A percentile compares a stretch with the other conserved stretches of the same genome.
Evolutionary conservation across 2,329 filamentous ascomycete genomes (phyloP).

Genomic region (Ceratocystis destructans): DNA sequence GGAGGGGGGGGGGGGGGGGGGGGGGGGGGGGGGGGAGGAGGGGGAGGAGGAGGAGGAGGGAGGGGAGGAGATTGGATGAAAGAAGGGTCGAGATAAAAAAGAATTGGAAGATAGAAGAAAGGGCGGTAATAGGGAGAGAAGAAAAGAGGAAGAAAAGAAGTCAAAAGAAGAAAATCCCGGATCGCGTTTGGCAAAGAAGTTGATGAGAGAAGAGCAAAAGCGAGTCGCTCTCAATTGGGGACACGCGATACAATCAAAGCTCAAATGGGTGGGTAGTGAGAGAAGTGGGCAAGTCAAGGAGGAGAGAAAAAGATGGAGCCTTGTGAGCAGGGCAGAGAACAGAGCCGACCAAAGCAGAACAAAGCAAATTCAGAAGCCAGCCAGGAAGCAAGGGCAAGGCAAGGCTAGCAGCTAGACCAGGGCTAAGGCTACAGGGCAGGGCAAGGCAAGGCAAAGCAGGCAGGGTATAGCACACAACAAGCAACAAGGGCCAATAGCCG

Average conservation of each 20-base stretch:
- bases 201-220: constrained; percentile 5
- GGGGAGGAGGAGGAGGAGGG: background rate
- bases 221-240: constrained; percentile 9
- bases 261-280: background rate
- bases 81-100: background rate
- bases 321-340: no score
- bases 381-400: no score
- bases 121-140: no score
- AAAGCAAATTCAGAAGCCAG: no score
- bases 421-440: no score
- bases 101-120: background rate
- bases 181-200: constrained; percentile 12
- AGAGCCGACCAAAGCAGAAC: background rate
- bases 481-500: no score
- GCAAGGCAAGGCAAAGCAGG: no score
- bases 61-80: constrained; percentile 3
- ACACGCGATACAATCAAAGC: constrained; percentile 15
- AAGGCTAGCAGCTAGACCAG: no score
- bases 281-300: constrained; percentile 4
- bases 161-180: background rate
- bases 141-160: background rate
- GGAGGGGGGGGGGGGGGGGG: no score
- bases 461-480: no score
- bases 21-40: constrained; percentile 2
- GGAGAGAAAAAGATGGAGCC: constrained; percentile 24